Evolutionary conservation across 176 grass and related monocot genomes (phyloP), one percentile per base, ranked within the genome.

Genomic region (Eleusine coracana): DNA sequence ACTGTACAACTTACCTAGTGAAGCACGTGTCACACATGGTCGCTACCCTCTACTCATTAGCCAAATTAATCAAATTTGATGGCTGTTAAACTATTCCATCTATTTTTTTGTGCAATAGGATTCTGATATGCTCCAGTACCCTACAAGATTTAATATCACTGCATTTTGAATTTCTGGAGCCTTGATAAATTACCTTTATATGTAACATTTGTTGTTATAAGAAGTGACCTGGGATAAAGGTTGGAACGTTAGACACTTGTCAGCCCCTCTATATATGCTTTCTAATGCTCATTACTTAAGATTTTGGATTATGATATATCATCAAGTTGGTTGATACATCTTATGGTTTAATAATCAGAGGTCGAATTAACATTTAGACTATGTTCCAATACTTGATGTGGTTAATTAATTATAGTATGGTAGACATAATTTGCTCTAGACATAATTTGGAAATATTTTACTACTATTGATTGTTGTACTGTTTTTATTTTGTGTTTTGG

Each of bases 271-370:
- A 12, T 61, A 55, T 21, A 16, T 70, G 23, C 27, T 87, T 36
- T 81, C 12, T 68, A 58, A 44, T 59, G 70, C 63, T 21, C 38
- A 61, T 54, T 31, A 34, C 42, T 83, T 87, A 51, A 81, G 80
- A 82, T 36, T 34, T 23, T 68, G 42, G 71, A 61, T 77, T 77
- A 87, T 25, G 39, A 27, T 44, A 61, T 76, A 23, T 60, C 7
- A 28, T 63, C 61, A 11, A 77, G 27, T 87, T n/a, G 36, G 71
- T 64, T 64, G 11, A 71, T 12, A 66, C 11, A 44, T 61, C 36
- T 78, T 48, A 79, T 79, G 59, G 40, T 60, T 82, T 88, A 39
- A 41, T 36, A 39, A 41, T 40, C 29, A 74, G 55, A 78, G 38
- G 18, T 41, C 16, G 20, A 64, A 73, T 23, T 73, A 48, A 74